Conservation (phyloP, 495 filamentous ascomycete genomes). For the Hyaloscypha finlandica region DNA sequence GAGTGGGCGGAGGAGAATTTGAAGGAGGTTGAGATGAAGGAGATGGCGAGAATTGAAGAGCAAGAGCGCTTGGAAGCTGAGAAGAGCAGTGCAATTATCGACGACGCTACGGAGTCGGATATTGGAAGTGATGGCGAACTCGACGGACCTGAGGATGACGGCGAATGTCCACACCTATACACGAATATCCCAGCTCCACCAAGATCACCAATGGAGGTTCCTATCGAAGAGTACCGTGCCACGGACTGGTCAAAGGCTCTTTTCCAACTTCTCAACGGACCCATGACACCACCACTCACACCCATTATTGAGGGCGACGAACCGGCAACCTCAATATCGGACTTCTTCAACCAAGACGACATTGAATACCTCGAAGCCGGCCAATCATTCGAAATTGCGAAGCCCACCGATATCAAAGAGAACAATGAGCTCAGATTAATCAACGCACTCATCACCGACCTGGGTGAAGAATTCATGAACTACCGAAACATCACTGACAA, state of each 20-base stretch:
- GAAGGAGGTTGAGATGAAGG: not conserved
- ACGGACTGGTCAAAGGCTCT: not conserved
- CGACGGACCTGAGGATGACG: not conserved
- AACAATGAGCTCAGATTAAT: not conserved
- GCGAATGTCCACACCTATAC: not conserved
- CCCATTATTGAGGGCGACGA: not conserved
- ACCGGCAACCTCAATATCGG: not conserved
- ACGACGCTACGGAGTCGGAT: not conserved
- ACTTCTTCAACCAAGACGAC: not conserved
- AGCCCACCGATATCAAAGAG: not conserved
- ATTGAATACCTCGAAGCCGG: too few relatives aligned
- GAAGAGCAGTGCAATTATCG: not conserved
- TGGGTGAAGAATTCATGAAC: not conserved
- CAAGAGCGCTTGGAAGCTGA: not conserved
- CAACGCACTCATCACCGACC: not conserved
- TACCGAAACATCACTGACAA: not conserved
- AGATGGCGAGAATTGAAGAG: not conserved
- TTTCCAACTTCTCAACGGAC: not conserved
- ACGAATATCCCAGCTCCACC: not conserved
- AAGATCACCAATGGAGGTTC: not conserved
- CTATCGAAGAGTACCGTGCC: not conserved
- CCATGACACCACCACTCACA: not conserved
- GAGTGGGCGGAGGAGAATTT: not conserved
- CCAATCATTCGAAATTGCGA: not conserved
- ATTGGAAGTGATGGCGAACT: too few relatives aligned